Percentiles rank a stretch among this genome's conserved stretches.
These are phyloP conservation scores for Saccharomycopsis fermentans DNA, from an alignment of 805 yeast genomes.

Conservation along the genomic window DNA sequence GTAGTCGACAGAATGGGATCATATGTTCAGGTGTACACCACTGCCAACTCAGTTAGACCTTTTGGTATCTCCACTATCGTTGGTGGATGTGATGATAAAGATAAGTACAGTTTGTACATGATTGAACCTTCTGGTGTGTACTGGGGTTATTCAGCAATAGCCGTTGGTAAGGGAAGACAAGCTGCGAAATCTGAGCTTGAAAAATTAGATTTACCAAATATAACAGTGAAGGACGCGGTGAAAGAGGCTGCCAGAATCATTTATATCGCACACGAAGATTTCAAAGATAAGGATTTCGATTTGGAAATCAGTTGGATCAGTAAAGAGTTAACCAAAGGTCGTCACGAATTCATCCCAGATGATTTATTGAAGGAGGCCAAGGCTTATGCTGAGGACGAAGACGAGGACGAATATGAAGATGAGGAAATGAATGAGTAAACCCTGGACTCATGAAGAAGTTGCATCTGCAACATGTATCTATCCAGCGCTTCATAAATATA, in stretches of 20 bases:
- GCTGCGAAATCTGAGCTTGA: constrained; percentile 96
- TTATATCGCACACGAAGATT: constrained; percentile 92
- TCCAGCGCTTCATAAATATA: background rate
- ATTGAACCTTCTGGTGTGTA: constrained; percentile 93
- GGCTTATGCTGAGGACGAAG: constrained; percentile 72
- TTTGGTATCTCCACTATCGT: constrained; percentile 89
- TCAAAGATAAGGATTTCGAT: constrained; percentile 95
- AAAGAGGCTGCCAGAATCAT: constrained; percentile 91
- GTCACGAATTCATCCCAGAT: constrained; percentile 71
- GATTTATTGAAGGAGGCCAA: constrained; percentile 76
- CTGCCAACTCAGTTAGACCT: constrained; percentile 95
- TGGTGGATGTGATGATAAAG: constrained; percentile 88
- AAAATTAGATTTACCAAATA: constrained; percentile 62
- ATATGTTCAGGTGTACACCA: constrained; percentile 89
- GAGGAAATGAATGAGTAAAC: constrained; percentile 32
- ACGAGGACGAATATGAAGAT: constrained; percentile 62
- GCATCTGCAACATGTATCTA: background rate
- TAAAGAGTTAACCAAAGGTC: constrained; percentile 61
- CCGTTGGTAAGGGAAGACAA: constrained; percentile 97
- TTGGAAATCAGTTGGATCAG: constrained; percentile 89
- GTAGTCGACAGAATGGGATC: constrained; percentile 81
- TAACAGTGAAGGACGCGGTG: constrained; percentile 73
- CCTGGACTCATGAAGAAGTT: background rate
- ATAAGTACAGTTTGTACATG: constrained; percentile 82
- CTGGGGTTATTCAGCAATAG: constrained; percentile 98